phyloP scores from a whole-genome alignment of 2,329 filamentous ascomycete species.

The Epichloe festucae region DNA sequence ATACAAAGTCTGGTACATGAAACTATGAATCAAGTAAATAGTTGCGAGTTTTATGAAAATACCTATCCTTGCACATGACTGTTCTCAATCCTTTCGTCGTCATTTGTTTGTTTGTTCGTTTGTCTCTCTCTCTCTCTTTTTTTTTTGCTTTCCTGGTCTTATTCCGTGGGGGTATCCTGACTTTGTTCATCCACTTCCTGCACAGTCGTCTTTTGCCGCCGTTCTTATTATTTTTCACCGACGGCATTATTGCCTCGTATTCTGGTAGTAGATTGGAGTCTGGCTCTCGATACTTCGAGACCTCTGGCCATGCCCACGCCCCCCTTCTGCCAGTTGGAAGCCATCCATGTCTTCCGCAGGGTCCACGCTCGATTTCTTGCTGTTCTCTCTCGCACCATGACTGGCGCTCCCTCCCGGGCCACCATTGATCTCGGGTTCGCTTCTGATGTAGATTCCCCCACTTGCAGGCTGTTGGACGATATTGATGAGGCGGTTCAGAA shows the following conservation, averaged over 20 bases:
- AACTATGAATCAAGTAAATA: too few species aligned
- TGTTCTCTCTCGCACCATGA: background rate
- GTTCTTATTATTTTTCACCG: background rate
- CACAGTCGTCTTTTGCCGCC: background rate
- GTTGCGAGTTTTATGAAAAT: too few species aligned
- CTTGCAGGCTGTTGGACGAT: conserved; percentile 7
- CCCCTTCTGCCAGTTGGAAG: background rate
- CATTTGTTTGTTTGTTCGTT: too few species aligned
- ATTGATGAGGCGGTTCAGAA: conserved; percentile 25
- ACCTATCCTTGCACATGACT: too few species aligned
- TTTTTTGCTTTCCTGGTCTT: too few species aligned
- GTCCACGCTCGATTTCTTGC: conserved; percentile 1
- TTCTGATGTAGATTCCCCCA: background rate
- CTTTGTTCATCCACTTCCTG: background rate
- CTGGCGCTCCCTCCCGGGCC: background rate
- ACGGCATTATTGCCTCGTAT: background rate
- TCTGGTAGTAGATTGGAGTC: background rate
- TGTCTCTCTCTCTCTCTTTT: too few species aligned
- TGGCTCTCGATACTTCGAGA: background rate
- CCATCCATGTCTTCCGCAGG: background rate
- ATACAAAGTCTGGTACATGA: too few species aligned
- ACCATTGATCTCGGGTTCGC: background rate
- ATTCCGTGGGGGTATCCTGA: too few species aligned
- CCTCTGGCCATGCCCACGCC: background rate
- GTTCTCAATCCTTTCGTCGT: too few species aligned